phyloP scores from a whole-genome alignment of 345 rosid species.

The Boechera stricta region DNA sequence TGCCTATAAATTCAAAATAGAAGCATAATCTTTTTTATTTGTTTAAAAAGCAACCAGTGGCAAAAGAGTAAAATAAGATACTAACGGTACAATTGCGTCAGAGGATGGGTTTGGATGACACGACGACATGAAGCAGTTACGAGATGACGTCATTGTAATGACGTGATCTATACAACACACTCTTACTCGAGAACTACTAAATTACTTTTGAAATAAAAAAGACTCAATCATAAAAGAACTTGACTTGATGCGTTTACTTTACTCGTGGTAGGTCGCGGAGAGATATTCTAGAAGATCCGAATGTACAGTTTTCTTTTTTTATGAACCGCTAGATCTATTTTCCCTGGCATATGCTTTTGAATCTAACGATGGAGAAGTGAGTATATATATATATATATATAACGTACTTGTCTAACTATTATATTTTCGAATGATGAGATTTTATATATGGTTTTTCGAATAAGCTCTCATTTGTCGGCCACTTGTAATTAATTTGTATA shows the following conservation, averaged over 20 bases:
- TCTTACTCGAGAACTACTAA: background rate
- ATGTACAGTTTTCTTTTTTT: background rate
- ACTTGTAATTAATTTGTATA: conserved; percentile 9
- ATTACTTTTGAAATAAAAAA: conserved; percentile 31
- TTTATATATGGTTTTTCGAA: conserved; percentile 3
- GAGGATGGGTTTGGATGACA: conserved; percentile 3
- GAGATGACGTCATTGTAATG: conserved; percentile 6
- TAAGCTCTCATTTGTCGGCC: conserved; percentile 40
- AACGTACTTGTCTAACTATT: background rate
- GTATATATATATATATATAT: background rate
- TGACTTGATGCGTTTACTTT: conserved; percentile 44
- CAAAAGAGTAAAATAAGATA: conserved; percentile 14
- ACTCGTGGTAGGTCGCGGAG: conserved; percentile 32
- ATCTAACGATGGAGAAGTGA: conserved; percentile 22
- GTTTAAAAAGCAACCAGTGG: conserved; percentile 10
- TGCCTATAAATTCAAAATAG: no score
- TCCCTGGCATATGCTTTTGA: background rate
- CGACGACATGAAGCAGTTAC: conserved; percentile 28
- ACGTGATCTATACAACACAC: conserved; percentile 13
- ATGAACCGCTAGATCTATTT: conserved; percentile 30
- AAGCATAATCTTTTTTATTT: background rate
- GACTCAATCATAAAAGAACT: conserved; percentile 9
- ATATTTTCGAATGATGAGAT: conserved; percentile 18
- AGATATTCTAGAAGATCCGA: conserved; percentile 12
- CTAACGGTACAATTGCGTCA: conserved; percentile 21